Percentiles rank a stretch among this genome's conserved stretches.
Evolutionary conservation across 768 basidiomycete species (phyloP).

Genomic region (Obba rivulosa): DNA sequence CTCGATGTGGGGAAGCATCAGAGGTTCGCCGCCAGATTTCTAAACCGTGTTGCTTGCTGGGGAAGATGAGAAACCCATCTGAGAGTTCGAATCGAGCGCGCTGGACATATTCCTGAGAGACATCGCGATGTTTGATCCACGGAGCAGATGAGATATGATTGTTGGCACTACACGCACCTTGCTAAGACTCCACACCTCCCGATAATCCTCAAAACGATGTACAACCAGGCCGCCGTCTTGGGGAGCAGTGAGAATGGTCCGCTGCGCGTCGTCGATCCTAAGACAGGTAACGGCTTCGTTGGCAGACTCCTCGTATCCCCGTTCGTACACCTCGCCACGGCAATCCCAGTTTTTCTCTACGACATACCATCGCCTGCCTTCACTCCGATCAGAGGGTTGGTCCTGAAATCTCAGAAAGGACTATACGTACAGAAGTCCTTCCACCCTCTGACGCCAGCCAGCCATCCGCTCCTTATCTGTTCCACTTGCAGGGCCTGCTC

Average conservation of each 20-base stretch:
- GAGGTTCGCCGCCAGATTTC: constrained; percentile 17
- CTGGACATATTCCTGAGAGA: constrained; percentile 7
- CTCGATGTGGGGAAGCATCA: not conserved
- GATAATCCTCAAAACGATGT: constrained; percentile 12
- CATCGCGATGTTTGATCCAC: not conserved
- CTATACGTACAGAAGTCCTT: constrained; percentile 16
- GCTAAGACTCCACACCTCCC: constrained; percentile 13
- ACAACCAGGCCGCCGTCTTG: constrained; percentile 8
- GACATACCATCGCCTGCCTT: constrained; percentile 9
- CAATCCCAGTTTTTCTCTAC: constrained; percentile 20
- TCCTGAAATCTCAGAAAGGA: not conserved
- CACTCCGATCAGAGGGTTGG: not conserved
- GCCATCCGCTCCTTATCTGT: constrained; percentile 1
- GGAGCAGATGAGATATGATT: too few species aligned
- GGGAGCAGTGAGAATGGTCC: constrained; percentile 8
- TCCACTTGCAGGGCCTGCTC: constrained; percentile 6
- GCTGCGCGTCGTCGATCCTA: constrained; percentile 15
- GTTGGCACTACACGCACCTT: constrained; percentile 6
- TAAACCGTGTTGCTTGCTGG: constrained; percentile 13
- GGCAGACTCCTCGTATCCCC: constrained; percentile 9
- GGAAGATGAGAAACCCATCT: constrained; percentile 12
- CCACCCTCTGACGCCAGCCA: constrained; percentile 13
- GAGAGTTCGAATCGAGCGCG: constrained; percentile 8
- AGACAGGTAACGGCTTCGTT: constrained; percentile 8
- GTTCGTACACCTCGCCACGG: constrained; percentile 13